A percentile compares a stretch with the other conserved stretches of the same genome.
phyloP scores from a whole-genome alignment of 1,284 basidiomycete species.

The Coniferiporia weirii region DNA sequence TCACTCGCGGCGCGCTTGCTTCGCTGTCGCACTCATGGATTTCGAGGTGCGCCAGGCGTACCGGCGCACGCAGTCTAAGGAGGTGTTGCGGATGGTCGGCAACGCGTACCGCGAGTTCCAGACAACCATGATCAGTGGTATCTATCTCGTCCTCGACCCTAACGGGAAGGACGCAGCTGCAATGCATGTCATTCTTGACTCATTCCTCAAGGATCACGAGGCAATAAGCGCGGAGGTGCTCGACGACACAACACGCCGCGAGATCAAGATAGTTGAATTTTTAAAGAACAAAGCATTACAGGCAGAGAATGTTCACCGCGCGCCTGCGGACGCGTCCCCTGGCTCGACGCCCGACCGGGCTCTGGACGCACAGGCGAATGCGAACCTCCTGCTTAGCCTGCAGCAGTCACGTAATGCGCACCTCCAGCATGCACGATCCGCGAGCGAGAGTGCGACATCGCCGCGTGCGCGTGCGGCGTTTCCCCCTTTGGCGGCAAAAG shows the following conservation, averaged over 20 bases:
- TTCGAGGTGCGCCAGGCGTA: constrained; percentile 67
- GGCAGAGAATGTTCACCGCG: constrained; percentile 33
- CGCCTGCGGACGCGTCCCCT: constrained; percentile 21
- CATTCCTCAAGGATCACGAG: constrained; percentile 70
- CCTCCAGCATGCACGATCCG: constrained; percentile 34
- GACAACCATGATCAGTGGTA: constrained; percentile 80
- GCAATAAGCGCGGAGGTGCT: constrained; percentile 49
- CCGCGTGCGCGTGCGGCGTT: constrained; percentile 3
- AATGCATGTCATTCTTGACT: constrained; percentile 75
- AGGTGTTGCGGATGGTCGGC: constrained; percentile 61
- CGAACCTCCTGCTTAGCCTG: constrained; percentile 46
- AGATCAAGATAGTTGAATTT: constrained; percentile 78
- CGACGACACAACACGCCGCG: constrained; percentile 75
- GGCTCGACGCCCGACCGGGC: constrained; percentile 24
- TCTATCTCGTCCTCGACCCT: constrained; percentile 75
- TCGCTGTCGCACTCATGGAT: constrained; percentile 74
- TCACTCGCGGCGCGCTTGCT: constrained; percentile 70
- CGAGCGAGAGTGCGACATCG: constrained; percentile 13
- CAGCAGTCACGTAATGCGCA: constrained; percentile 35
- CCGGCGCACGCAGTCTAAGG: constrained; percentile 51
- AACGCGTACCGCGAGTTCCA: constrained; percentile 82
- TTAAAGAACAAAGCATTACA: constrained; percentile 62
- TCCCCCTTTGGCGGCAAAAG: background rate
- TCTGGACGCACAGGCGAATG: constrained; percentile 32
- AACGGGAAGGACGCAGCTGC: constrained; percentile 57